Evolutionary conservation across 148 eudicot genomes (phyloP).

Genomic region (Camellia sinensis): DNA sequence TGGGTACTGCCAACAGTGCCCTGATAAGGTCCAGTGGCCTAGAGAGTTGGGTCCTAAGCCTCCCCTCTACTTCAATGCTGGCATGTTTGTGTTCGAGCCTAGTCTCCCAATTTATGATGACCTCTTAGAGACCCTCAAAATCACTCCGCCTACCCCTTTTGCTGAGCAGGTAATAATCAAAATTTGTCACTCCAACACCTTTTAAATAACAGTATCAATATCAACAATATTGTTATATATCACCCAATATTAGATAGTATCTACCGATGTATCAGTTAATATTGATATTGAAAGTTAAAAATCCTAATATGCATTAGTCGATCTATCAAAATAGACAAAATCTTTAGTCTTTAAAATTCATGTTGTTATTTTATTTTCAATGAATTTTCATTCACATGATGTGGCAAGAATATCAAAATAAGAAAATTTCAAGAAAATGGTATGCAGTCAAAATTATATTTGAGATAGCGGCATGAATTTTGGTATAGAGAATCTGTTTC

Average conservation of each 20-base stretch:
- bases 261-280: too few relatives aligned
- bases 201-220: too few relatives aligned
- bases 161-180: conserved; percentile 38
- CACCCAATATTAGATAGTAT: too few relatives aligned
- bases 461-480: too few relatives aligned
- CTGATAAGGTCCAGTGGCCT: conserved; percentile 35
- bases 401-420: too few relatives aligned
- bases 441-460: too few relatives aligned
- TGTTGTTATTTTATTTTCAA: too few relatives aligned
- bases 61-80: conserved; percentile 39
- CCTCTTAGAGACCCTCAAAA: conserved; percentile 29
- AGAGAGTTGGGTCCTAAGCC: conserved; percentile 34
- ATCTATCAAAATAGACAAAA: background rate
- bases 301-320: background rate
- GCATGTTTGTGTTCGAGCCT: conserved; percentile 46
- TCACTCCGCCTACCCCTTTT: conserved; percentile 39
- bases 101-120: conserved; percentile 26
- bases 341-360: background rate
- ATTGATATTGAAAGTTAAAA: too few relatives aligned
- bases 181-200: background rate
- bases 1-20: conserved; percentile 31
- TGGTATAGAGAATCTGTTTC: too few relatives aligned
- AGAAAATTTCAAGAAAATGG: too few relatives aligned
- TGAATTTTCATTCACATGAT: too few relatives aligned
- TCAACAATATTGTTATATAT: too few relatives aligned